Conservation (phyloP, 345 rosid species). For the Aquilaria malaccensis region DNA sequence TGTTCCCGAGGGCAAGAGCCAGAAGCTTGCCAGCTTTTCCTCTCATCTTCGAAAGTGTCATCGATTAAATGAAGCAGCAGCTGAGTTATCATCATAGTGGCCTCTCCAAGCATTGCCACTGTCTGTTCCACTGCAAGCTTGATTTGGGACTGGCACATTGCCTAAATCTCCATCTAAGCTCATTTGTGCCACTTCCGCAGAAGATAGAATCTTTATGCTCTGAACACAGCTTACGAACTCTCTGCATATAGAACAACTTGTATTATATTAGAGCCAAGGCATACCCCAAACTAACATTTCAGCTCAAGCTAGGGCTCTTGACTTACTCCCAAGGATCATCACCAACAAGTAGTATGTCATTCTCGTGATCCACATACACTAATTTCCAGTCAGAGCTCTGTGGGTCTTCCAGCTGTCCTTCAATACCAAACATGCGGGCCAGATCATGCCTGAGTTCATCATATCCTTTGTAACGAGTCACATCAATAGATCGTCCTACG, state of each 20-base stretch:
- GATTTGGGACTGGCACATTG: conserved; percentile 49
- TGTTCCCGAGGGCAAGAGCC: too few species aligned
- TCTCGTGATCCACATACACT: conserved; percentile 70
- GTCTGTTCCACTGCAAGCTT: conserved; percentile 76
- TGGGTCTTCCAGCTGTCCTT: conserved; percentile 69
- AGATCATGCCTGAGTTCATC: conserved; percentile 65
- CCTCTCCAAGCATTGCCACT: conserved; percentile 82
- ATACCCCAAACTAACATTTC: background rate
- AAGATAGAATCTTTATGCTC: conserved; percentile 75
- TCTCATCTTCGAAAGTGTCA: conserved; percentile 11
- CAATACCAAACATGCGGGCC: conserved; percentile 72
- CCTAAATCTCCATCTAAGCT: conserved; percentile 80
- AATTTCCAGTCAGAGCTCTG: conserved; percentile 74
- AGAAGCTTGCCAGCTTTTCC: too few species aligned
- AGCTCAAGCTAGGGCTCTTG: background rate
- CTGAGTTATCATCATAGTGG: conserved; percentile 66
- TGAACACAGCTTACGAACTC: conserved; percentile 73
- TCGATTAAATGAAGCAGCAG: conserved; percentile 72
- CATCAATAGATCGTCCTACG: conserved; percentile 74
- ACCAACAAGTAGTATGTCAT: conserved; percentile 67
- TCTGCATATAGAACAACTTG: conserved; percentile 16
- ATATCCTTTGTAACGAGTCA: conserved; percentile 61
- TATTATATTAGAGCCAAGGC: background rate
- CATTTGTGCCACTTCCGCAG: conserved; percentile 83
- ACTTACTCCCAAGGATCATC: conserved; percentile 90